Evolutionary conservation across 352 stramenopile genomes (phyloP), one percentile per base, ranked within the genome.

Genomic region (Ophiocytium majus): DNA sequence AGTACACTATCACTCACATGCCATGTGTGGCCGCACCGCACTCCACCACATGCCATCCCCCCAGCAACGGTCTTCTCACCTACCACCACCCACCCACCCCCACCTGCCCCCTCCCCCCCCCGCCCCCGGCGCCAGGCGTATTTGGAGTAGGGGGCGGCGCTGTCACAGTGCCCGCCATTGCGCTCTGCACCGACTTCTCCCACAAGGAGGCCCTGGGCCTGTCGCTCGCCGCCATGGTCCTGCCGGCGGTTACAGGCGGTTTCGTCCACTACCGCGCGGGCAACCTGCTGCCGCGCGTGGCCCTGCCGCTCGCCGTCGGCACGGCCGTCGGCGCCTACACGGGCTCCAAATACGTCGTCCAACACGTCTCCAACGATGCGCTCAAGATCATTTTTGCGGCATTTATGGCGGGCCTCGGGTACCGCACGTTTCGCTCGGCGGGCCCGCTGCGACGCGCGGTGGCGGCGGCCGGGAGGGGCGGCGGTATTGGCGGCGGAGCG

Each of bases 141-240:
- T 89, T 90, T 37, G 86, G 86, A 0, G 81, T 90, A 0, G 86
- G 86, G 9, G 86, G 86, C 35, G 86, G 86, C 1, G 76, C 82
- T 0, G 32, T 90, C 10, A 83, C 81, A 17, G 85, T 90, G 50
- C 86, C 86, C 49, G 64, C 86, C 14, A 71, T 90, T 37, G 64
- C 76, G 0, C 33, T 90, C 0, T 78, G 63, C 19, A 90, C 84
- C 0, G 86, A 90, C 50, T 76, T 90, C 0, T 36, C 79, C 0
- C 88, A 90, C 35, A 87, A 90, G 37, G 63, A 88, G 81, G 86
- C 82, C 5, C 76, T 88, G 10, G 85, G 85, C 28, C 80, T 76
- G 1, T 88, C 85, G 0, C 50, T 88, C 10, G 85, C 85, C 0
- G 81, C 85, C 5, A 88, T 88, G 85, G 81, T 88, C 0, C 33